Percentiles rank a stretch among this genome's conserved stretches.
Evolutionary conservation across 331 rosid species (phyloP).

Genomic region (Cydonia oblonga): DNA sequence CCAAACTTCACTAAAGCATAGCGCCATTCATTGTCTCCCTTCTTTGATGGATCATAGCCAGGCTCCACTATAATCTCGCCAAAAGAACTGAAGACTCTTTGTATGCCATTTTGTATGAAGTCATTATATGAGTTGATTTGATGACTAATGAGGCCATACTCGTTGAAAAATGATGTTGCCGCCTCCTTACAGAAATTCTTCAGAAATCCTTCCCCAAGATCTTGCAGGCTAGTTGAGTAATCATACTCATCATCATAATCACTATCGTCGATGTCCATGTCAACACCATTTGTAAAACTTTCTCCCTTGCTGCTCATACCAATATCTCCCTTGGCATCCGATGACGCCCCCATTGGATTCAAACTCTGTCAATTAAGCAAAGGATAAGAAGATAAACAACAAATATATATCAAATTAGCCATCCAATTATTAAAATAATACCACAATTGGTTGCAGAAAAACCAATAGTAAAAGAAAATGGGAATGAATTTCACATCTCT

Average conservation of each 20-base stretch:
- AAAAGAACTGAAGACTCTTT: constrained; percentile 46
- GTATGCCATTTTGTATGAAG: constrained; percentile 43
- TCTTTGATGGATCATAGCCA: constrained; percentile 76
- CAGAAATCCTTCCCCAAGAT: constrained; percentile 25
- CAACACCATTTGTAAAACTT: constrained; percentile 19
- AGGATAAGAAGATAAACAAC: neutral
- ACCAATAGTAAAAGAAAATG: neutral
- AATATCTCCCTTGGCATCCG: constrained; percentile 27
- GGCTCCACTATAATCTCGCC: constrained; percentile 66
- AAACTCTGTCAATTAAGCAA: neutral
- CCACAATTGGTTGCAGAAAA: neutral
- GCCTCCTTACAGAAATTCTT: constrained; percentile 43
- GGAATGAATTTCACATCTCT: neutral
- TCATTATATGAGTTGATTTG: constrained; percentile 74
- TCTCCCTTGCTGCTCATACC: constrained; percentile 34
- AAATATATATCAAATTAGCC: neutral
- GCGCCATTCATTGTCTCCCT: constrained; percentile 61
- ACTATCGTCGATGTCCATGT: constrained; percentile 33
- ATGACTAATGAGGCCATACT: constrained; percentile 79
- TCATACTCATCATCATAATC: constrained; percentile 20
- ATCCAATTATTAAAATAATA: neutral
- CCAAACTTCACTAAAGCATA: constrained; percentile 69
- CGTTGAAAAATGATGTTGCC: constrained; percentile 41
- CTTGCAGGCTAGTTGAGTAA: constrained; percentile 23
- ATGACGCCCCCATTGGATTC: constrained; percentile 29